These are phyloP conservation scores for Poteriospumella lacustris DNA, from an alignment of 108 stramenopile species.

Conservation along the genomic window DNA sequence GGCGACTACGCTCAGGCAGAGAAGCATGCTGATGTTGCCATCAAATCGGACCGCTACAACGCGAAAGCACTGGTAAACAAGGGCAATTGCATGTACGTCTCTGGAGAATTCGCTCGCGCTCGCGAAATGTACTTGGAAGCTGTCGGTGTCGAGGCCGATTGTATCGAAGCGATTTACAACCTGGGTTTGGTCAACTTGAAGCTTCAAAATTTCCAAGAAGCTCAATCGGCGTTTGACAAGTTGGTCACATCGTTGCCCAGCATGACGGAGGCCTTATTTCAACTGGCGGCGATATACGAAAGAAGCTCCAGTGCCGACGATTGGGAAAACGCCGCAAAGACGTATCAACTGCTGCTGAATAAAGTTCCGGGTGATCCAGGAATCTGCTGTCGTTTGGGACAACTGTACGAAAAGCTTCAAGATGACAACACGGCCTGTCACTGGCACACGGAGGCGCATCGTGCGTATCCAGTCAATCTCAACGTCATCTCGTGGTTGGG, in stretches of 20 bases:
- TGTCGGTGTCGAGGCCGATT: constrained; percentile 75
- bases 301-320: constrained; percentile 39
- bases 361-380: constrained; percentile 67
- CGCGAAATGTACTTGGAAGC: constrained; percentile 78
- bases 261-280: constrained; percentile 72
- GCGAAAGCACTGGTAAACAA: constrained; percentile 83
- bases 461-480: constrained; percentile 73
- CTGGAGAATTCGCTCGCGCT: constrained; percentile 60
- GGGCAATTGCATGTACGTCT: constrained; percentile 72
- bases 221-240: constrained; percentile 76
- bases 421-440: constrained; percentile 51
- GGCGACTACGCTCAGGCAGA: constrained; percentile 64
- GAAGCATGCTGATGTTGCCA: constrained; percentile 69
- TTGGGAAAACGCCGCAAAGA: constrained; percentile 47
- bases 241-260: constrained; percentile 71
- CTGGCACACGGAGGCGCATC: constrained; percentile 52
- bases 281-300: constrained; percentile 73
- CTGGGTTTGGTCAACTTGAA: constrained; percentile 67
- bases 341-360: constrained; percentile 70
- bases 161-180: constrained; percentile 76
- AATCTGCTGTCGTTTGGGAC: constrained; percentile 64
- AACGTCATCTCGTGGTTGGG: constrained; percentile 78
- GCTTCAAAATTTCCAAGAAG: constrained; percentile 56
- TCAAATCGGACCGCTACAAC: constrained; percentile 69
- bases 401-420: constrained; percentile 59